These are phyloP conservation scores for Hypericum androsaemum DNA, from an alignment of 345 rosid species.

Conservation along the genomic window DNA sequence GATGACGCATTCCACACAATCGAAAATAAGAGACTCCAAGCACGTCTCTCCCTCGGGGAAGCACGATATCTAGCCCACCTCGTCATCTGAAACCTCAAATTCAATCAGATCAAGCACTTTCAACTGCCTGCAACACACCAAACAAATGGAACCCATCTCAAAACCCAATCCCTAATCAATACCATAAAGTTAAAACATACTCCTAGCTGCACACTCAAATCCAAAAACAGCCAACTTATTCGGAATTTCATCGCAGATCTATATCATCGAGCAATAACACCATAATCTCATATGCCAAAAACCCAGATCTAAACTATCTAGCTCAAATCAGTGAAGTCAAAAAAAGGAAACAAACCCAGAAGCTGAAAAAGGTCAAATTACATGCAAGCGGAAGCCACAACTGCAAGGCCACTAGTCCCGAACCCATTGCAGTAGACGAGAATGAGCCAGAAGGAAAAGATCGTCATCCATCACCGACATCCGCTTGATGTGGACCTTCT, in stretches of 20 bases:
- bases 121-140: constrained; percentile 46
- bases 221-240: neutral
- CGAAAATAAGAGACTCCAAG: too few species aligned
- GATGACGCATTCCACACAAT: too few species aligned
- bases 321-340: too few species aligned
- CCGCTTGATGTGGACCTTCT: constrained; percentile 66
- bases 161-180: neutral
- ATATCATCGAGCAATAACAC: constrained; percentile 1
- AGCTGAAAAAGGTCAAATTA: too few species aligned
- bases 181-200: constrained; percentile 8
- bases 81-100: constrained; percentile 56
- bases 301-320: too few species aligned
- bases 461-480: constrained; percentile 74
- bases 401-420: constrained; percentile 68
- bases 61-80: too few species aligned
- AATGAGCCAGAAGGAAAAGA: constrained; percentile 44
- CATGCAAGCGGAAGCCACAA: too few species aligned
- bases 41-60: too few species aligned
- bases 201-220: constrained; percentile 12
- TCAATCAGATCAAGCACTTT: constrained; percentile 72
- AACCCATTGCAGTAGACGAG: constrained; percentile 86
- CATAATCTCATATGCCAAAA: too few species aligned
- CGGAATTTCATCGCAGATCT: neutral
- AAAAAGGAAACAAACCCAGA: too few species aligned
- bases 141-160: neutral